A percentile compares a stretch with the other conserved stretches of the same genome.
phyloP scores from a whole-genome alignment of 2,329 filamentous ascomycete species.

The Tolypocladium pustulatum region DNA sequence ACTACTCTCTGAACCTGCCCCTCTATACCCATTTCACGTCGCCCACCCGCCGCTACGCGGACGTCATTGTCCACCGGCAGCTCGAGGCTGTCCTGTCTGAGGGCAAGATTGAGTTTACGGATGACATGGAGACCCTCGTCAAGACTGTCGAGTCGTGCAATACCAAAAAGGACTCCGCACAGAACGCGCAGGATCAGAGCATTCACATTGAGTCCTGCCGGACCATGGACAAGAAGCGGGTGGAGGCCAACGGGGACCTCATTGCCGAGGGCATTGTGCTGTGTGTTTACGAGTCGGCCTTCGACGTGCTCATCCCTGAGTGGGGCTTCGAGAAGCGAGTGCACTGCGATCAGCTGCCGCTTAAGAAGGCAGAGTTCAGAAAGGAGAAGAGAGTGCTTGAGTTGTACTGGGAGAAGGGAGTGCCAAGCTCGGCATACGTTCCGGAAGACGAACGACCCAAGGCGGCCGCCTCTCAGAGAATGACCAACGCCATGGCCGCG shows the following conservation, averaged over 20 bases:
- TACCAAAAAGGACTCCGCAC: conserved; percentile 97
- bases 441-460: conserved; percentile 95
- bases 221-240: conserved; percentile 84
- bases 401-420: conserved; percentile 99
- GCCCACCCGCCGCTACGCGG: conserved; percentile 87
- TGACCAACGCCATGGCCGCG: conserved; percentile 64
- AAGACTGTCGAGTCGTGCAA: conserved; percentile 96
- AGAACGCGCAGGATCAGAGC: conserved; percentile 96
- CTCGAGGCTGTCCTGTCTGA: conserved; percentile 78
- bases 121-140: conserved; percentile 76
- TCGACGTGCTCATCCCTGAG: conserved; percentile 94
- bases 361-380: conserved; percentile 98
- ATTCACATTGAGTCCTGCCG: conserved; percentile 97
- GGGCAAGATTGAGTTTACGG: conserved; percentile 71
- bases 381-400: conserved; percentile 92
- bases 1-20: conserved; percentile 87
- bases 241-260: conserved; percentile 79
- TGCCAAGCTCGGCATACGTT: conserved; percentile 89
- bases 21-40: conserved; percentile 97
- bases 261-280: conserved; percentile 94
- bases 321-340: conserved; percentile 99
- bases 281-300: conserved; percentile 96
- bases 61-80: conserved; percentile 92
- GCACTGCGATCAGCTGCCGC: conserved; percentile 91
- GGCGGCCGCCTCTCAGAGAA: conserved; percentile 61